Evolutionary conservation across 1,284 basidiomycete species (phyloP).

Genomic region (Cryptococcus floricola): DNA sequence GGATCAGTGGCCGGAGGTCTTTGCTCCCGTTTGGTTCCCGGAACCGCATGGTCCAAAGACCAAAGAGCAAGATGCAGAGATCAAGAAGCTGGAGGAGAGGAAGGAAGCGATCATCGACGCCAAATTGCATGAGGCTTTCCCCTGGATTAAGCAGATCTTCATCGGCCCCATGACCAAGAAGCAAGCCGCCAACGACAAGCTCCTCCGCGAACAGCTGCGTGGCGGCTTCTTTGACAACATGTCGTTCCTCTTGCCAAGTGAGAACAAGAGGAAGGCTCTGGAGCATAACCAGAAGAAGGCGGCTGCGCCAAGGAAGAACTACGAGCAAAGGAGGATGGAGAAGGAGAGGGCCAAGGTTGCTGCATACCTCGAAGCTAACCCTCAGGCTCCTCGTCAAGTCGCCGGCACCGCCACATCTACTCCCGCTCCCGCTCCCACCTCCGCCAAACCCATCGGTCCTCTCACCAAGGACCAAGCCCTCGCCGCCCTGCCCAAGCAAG

Average conservation of each 20-base stretch:
- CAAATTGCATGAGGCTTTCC: slow-evolving; percentile 19
- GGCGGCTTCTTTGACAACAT: slow-evolving; percentile 30
- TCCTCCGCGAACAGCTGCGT: slow-evolving; percentile 24
- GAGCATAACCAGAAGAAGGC: slow-evolving; percentile 8
- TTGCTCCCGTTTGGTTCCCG: slow-evolving; percentile 19
- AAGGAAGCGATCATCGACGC: slow-evolving; percentile 21
- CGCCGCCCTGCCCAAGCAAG: slow-evolving; percentile 19
- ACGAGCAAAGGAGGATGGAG: slow-evolving; percentile 26
- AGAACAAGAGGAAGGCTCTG: slow-evolving; percentile 21
- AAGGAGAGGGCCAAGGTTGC: slow-evolving; percentile 33
- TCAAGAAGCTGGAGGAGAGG: slow-evolving; percentile 13
- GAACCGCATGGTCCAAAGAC: slow-evolving; percentile 30
- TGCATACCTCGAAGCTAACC: slow-evolving; percentile 11
- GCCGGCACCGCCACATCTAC: neutral
- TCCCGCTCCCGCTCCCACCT: neutral
- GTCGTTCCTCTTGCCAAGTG: slow-evolving; percentile 20
- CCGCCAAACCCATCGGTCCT: slow-evolving; percentile 17
- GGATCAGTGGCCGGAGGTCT: slow-evolving; percentile 28
- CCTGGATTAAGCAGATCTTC: slow-evolving; percentile 32
- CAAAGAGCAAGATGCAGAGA: slow-evolving; percentile 21
- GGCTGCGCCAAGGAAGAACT: slow-evolving; percentile 16
- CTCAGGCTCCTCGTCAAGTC: slow-evolving; percentile 3
- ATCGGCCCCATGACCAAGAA: slow-evolving; percentile 37
- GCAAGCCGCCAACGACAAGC: slow-evolving; percentile 25
- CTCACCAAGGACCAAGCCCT: slow-evolving; percentile 28